Base-by-base conservation (phyloP, 495 filamentous ascomycete genomes). In the Xylaria castorea region DNA sequence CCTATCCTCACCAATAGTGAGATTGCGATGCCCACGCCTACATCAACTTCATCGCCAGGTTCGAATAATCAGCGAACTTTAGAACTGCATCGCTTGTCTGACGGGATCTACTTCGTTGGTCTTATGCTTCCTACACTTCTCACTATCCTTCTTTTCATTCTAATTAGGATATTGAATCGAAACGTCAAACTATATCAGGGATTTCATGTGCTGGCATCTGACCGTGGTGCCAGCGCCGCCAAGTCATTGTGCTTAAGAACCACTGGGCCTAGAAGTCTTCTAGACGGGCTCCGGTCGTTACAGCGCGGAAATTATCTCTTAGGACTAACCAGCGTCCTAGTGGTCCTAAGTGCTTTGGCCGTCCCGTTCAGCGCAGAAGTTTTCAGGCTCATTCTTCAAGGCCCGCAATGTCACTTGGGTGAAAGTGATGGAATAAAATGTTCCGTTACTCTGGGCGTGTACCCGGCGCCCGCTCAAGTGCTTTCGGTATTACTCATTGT, bases 81-180 rank as follows among this genome's bases (percentile, higher is more conserved):
- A 60, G 58, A 74, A 18, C 18, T 77, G 1, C 65, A 65, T 6
- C 68, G 72, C 6, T 66, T 81, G 11, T 71, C 77, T 2, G 40
- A 73, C 42, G 76, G 72, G 3, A 72, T 75, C 22, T 81, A 82
- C 70, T 79, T 82, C 62, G 53, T 73, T 7, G 81, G 77, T 18
- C 72, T 77, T 20, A 80, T 81, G 76, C 71, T 82, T 16, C 81
- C 81, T 42, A 79, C 78, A 11, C 55, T 81, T n/a, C 68, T 80
- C 9, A 78, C 80, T 3, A 75, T 80, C 42, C 7, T 72, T 2
- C 50, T 81, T 2, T 78, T 76, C 14, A 67, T 81, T 40, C 75
- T 77, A 9, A 73, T 80, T 11, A 73, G 74, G 44, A 73, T 80
- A 22, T 53, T 82, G 46, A 77, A 81, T 61, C 76, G 75, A 58